These are phyloP conservation scores for Dipodascus albidus DNA, from an alignment of 805 yeast species.

Conservation along the genomic window DNA sequence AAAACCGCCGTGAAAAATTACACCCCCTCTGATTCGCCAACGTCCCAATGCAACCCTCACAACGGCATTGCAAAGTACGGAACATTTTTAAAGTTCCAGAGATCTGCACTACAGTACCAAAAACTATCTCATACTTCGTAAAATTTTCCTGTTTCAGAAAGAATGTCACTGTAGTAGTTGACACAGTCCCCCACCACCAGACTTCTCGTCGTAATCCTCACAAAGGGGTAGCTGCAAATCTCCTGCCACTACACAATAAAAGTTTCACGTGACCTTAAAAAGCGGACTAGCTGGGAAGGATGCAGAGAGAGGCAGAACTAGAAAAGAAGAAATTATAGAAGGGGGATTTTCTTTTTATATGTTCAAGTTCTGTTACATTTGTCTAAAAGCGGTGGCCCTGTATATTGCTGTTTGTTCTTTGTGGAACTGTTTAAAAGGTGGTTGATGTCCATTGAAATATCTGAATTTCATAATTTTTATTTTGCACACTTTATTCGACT, in stretches of 20 bases:
- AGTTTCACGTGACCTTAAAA: neutral
- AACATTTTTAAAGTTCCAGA: neutral
- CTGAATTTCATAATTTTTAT: neutral
- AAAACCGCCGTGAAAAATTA: neutral
- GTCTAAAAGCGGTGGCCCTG: neutral
- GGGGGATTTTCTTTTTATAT: neutral
- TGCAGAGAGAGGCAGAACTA: neutral
- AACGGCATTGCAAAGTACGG: neutral
- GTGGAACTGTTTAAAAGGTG: neutral
- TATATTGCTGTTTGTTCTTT: neutral
- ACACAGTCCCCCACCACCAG: neutral
- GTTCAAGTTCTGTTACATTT: neutral
- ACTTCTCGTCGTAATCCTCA: too few species aligned
- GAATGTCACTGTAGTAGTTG: neutral
- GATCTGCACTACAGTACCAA: neutral
- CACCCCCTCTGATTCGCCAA: neutral
- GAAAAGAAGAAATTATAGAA: too few species aligned
- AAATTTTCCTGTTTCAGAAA: neutral
- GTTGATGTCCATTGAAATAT: neutral
- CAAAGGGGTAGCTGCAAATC: neutral
- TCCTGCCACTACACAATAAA: neutral
- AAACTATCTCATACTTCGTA: neutral
- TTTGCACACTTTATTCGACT: too few species aligned
- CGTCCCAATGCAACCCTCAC: neutral
- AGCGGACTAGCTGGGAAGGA: neutral